A percentile compares a stretch with the other conserved stretches of the same genome.
phyloP scores from a whole-genome alignment of 495 filamentous ascomycete genomes.

The Durotheca rogersii region DNA sequence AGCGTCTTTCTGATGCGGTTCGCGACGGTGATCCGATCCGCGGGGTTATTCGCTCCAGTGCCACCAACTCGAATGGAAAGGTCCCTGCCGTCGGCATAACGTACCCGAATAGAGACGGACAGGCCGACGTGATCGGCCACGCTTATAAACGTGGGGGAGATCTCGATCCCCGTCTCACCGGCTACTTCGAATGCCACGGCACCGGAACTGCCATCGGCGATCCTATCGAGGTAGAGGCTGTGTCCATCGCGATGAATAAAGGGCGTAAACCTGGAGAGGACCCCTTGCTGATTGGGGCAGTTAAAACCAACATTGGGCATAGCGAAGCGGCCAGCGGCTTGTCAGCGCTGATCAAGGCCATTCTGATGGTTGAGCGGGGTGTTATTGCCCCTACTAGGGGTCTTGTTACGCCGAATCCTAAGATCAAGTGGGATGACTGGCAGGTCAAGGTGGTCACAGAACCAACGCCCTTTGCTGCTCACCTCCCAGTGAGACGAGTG shows the following conservation, averaged over 20 bases:
- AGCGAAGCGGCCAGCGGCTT: conserved; percentile 45
- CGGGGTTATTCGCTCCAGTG: conserved; percentile 54
- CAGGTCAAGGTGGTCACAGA: conserved; percentile 41
- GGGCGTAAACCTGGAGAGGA: conserved; percentile 30
- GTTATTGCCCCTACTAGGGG: too few species aligned
- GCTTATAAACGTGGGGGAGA: conserved; percentile 26
- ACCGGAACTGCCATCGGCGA: conserved; percentile 53
- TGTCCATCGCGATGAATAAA: conserved; percentile 43
- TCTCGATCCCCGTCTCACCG: conserved; percentile 35
- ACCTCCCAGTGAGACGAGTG: conserved; percentile 24
- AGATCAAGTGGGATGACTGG: too few species aligned
- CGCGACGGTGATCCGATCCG: conserved; percentile 51
- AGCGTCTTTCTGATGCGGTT: conserved; percentile 50
- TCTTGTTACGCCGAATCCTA: too few species aligned
- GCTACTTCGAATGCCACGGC: conserved; percentile 48
- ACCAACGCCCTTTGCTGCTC: conserved; percentile 36
- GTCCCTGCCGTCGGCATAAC: conserved; percentile 3
- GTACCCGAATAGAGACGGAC: conserved; percentile 2
- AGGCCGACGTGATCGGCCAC: not conserved
- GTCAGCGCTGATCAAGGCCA: conserved; percentile 54
- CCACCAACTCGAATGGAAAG: conserved; percentile 39
- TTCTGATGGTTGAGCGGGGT: too few species aligned
- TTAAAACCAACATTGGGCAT: conserved; percentile 50
- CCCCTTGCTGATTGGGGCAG: conserved; percentile 53
- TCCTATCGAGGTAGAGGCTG: conserved; percentile 47